phyloP scores from a whole-genome alignment of 164 flowering plant genomes.

The Cinnamomum micranthum region DNA sequence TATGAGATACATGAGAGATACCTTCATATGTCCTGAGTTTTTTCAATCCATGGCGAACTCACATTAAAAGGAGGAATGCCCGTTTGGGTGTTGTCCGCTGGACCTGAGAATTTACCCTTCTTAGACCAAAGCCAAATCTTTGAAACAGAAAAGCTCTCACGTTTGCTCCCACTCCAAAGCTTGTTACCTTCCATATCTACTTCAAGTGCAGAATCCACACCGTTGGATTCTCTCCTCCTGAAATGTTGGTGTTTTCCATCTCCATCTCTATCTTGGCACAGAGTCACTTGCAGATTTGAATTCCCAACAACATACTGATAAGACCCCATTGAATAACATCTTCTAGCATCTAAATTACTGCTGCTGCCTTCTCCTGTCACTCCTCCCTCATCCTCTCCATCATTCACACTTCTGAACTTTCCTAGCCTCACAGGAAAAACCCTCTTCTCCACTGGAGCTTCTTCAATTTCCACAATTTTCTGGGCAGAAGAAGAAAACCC shows the following conservation, averaged over 20 bases:
- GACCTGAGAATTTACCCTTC: conserved; percentile 38
- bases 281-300: conserved; percentile 41
- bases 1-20: conserved; percentile 10
- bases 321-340: conserved; percentile 81
- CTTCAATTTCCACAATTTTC: conserved; percentile 11
- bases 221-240: conserved; percentile 22
- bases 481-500: conserved; percentile 18
- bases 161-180: conserved; percentile 43
- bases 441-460: conserved; percentile 26
- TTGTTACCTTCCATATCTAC: conserved; percentile 53
- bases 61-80: conserved; percentile 20
- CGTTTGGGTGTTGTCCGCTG: conserved; percentile 15
- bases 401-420: conserved; percentile 52
- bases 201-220: conserved; percentile 12
- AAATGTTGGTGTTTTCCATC: conserved; percentile 14
- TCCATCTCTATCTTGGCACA: conserved; percentile 10
- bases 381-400: conserved; percentile 8
- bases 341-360: conserved; percentile 58
- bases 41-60: conserved; percentile 22
- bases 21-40: conserved; percentile 21
- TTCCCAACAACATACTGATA: conserved; percentile 67
- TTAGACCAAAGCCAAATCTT: conserved; percentile 94
- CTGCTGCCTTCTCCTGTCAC: conserved; percentile 45
- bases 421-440: conserved; percentile 68
- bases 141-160: conserved; percentile 87